phyloP scores from a whole-genome alignment of 768 basidiomycete species.

The Amanita rimosa region DNA sequence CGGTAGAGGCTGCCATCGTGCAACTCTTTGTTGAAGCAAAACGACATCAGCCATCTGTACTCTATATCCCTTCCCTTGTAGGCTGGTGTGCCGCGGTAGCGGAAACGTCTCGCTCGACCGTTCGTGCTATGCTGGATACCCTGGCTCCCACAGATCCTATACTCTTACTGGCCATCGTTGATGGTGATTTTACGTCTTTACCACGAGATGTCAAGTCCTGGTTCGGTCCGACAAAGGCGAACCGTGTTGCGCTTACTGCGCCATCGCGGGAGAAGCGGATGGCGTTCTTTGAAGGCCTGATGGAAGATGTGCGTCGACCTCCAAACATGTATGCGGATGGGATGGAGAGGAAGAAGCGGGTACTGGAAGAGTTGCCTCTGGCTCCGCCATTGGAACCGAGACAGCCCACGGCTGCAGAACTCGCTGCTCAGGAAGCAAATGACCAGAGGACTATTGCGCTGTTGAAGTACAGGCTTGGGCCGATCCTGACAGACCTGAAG shows the following conservation, averaged over 20 bases:
- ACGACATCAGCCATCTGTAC: conserved; percentile 89
- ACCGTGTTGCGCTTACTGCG: conserved; percentile 49
- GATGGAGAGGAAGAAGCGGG: conserved; percentile 67
- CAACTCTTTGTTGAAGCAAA: conserved; percentile 96
- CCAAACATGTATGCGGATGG: conserved; percentile 90
- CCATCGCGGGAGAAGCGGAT: conserved; percentile 49
- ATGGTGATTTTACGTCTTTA: conserved; percentile 57
- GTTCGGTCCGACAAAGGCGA: conserved; percentile 77
- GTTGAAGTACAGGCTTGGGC: conserved; percentile 84
- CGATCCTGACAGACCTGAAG: conserved; percentile 80
- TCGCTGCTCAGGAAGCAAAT: conserved; percentile 72
- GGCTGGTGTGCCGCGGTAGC: conserved; percentile 81
- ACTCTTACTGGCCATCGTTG: conserved; percentile 83
- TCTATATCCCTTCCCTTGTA: conserved; percentile 85
- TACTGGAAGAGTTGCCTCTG: conserved; percentile 76
- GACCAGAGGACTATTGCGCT: conserved; percentile 72
- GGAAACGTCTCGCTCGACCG: conserved; percentile 75
- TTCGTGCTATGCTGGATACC: conserved; percentile 86
- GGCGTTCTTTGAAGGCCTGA: conserved; percentile 65
- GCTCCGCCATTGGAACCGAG: conserved; percentile 88
- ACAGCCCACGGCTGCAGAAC: conserved; percentile 69
- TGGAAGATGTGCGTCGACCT: conserved; percentile 59
- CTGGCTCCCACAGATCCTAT: conserved; percentile 88
- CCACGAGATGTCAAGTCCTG: conserved; percentile 80
- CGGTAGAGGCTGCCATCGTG: conserved; percentile 84